Percentiles rank a stretch among this genome's conserved stretches.
These are phyloP conservation scores for Russula emetica DNA, from an alignment of 768 basidiomycete species.

Conservation along the genomic window DNA sequence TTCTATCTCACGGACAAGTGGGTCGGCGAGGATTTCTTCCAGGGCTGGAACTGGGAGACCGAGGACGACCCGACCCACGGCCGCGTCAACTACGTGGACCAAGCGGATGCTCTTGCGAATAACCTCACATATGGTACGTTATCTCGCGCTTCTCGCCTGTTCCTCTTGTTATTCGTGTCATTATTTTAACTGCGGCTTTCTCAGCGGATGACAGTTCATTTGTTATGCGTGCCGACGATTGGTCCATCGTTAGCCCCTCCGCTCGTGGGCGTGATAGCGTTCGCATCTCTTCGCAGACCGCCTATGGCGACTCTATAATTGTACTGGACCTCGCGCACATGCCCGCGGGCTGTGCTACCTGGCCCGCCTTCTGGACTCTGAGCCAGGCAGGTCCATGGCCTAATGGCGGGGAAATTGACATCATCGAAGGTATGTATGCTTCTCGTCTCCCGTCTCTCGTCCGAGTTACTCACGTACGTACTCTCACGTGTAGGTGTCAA, in stretches of 20 bases:
- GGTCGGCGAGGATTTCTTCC: conserved; percentile 43
- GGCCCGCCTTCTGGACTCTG: conserved; percentile 64
- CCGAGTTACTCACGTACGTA: neutral
- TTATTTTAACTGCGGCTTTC: neutral
- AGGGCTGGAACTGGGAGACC: conserved; percentile 48
- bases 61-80: conserved; percentile 58
- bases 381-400: conserved; percentile 55
- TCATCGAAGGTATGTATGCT: conserved; percentile 51
- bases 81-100: conserved; percentile 54
- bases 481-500: conserved; percentile 44
- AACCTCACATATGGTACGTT: conserved; percentile 48
- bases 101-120: conserved; percentile 36
- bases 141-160: neutral
- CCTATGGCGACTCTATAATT: conserved; percentile 46
- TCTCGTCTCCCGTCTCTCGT: neutral
- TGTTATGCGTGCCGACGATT: conserved; percentile 53
- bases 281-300: conserved; percentile 45
- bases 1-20: conserved; percentile 22
- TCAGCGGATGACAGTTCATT: conserved; percentile 44
- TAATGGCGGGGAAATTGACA: conserved; percentile 54
- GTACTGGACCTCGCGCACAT: conserved; percentile 56
- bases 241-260: conserved; percentile 35
- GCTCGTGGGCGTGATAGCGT: conserved; percentile 54
- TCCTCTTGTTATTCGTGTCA: neutral
- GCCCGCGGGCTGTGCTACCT: conserved; percentile 57